Evolutionary conservation across 108 stramenopile species (phyloP).

Genomic region (Stephanodiscus triporus): DNA sequence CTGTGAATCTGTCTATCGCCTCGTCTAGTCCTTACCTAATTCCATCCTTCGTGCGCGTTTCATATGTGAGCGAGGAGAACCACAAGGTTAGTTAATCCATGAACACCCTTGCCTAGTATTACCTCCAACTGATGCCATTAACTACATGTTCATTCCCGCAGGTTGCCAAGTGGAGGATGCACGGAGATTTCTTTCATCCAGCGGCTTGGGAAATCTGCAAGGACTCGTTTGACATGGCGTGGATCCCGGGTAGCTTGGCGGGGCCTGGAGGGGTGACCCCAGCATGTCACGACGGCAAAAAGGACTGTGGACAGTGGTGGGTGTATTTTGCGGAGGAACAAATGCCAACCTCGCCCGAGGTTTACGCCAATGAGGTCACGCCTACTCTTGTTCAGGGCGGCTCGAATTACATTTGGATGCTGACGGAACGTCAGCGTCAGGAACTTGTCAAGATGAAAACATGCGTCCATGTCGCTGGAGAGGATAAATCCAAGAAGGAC

Average conservation of each 20-base stretch:
- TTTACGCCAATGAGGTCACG: constrained; percentile 84
- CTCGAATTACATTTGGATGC: constrained; percentile 86
- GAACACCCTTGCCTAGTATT: constrained; percentile 41
- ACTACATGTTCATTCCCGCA: background rate
- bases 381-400: constrained; percentile 80
- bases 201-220: constrained; percentile 91
- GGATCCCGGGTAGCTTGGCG: constrained; percentile 81
- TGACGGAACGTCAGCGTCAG: constrained; percentile 81
- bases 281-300: constrained; percentile 52
- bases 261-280: constrained; percentile 75
- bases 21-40: constrained; percentile 83
- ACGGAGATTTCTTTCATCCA: constrained; percentile 87
- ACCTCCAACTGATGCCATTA: too few relatives aligned
- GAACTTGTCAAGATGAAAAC: constrained; percentile 73
- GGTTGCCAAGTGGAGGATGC: constrained; percentile 53
- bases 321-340: constrained; percentile 88
- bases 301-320: constrained; percentile 91
- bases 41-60: constrained; percentile 86
- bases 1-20: constrained; percentile 49
- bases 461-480: constrained; percentile 50
- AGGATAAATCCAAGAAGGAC: constrained; percentile 35
- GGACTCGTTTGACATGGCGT: constrained; percentile 85
- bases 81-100: constrained; percentile 82
- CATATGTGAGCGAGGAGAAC: constrained; percentile 89
- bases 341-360: constrained; percentile 83